Evolutionary conservation across 768 basidiomycete species (phyloP), one percentile per base, ranked within the genome.

Genomic region (Suillus subalutaceus): DNA sequence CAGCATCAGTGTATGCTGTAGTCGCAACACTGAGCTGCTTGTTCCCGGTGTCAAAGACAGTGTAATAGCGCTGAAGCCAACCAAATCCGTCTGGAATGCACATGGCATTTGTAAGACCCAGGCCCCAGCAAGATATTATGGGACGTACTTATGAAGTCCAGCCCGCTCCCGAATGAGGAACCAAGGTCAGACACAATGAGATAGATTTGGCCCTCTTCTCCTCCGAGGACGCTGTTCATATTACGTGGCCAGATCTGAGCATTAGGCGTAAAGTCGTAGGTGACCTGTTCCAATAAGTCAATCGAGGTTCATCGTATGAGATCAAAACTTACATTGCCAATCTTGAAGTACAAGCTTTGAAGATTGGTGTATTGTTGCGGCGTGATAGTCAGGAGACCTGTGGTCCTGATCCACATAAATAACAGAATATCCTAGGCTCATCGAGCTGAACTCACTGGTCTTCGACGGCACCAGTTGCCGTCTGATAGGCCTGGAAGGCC

Each of bases 221-320:
- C 90, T 64, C 88, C 88, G 16, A 92, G 82, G 41, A 77, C 75
- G 18, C 78, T 74, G 77, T 92, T 91, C 67, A 86, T 78, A 4
- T 78, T 70, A 60, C 87, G 85, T 1, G 90, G 90, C 88, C 89
- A 91, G 67, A 88, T 86, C 80, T 92, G 90, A 5, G 87, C 89
- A 70, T 90, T 88, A 16, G 86, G 73, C 4, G 85, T 87, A 63
- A 91, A 69, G 73, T 86, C 85, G 70, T 82, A 88, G 10, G 81
- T 82, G 18, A 76, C 76, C 84, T 86, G 66, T 53, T 43, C 57
- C 8, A 32, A 44, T 44, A n/a, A 30, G 23, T 38, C 62, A 48
- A 32, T 61, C 40, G 32, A 43, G 8, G 1, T 5, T 6, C 4
- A 4, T 35, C 41, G 5, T 41, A 13, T 6, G 32, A 50, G 46